A percentile compares a stretch with the other conserved stretches of the same genome.
Evolutionary conservation across 176 grass and related monocot genomes (phyloP).

Genomic region (Phyllostachys edulis): DNA sequence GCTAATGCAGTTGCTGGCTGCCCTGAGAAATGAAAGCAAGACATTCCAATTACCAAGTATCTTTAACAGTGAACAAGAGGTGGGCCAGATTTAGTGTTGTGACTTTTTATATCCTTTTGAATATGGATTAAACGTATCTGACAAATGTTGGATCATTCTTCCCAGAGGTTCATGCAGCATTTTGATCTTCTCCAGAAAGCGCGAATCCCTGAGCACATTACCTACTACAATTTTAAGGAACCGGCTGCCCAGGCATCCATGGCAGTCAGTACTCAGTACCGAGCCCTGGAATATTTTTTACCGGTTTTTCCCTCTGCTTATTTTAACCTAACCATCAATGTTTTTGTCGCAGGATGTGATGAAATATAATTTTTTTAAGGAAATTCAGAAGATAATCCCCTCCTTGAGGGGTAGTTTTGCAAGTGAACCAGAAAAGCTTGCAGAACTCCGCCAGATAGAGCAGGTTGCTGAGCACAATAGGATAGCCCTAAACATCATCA

Average conservation of each 20-base stretch:
- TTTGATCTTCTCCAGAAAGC: slow-evolving; percentile 93
- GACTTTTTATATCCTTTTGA: background rate
- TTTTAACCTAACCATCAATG: slow-evolving; percentile 19
- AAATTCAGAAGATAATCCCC: slow-evolving; percentile 65
- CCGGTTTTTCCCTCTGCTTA: slow-evolving; percentile 1
- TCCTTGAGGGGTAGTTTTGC: slow-evolving; percentile 75
- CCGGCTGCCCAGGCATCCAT: slow-evolving; percentile 58
- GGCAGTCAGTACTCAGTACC: slow-evolving; percentile 67
- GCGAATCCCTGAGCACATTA: slow-evolving; percentile 69
- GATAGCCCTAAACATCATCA: slow-evolving; percentile 84
- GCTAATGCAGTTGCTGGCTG: slow-evolving; percentile 67
- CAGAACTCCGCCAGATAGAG: slow-evolving; percentile 77
- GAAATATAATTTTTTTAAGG: slow-evolving; percentile 91
- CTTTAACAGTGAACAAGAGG: slow-evolving; percentile 95
- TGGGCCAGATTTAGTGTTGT: slow-evolving; percentile 29
- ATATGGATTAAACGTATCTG: background rate
- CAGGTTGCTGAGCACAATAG: slow-evolving; percentile 90
- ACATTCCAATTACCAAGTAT: slow-evolving; percentile 62
- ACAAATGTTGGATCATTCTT: slow-evolving; percentile 22
- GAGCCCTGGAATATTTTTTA: background rate
- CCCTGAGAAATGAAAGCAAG: slow-evolving; percentile 72
- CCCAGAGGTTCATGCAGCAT: slow-evolving; percentile 94
- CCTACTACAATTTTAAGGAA: slow-evolving; percentile 81
- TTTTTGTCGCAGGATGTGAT: slow-evolving; percentile 55
- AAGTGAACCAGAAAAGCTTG: slow-evolving; percentile 64